Percentiles rank a stretch among this genome's conserved stretches.
phyloP scores from a whole-genome alignment of 257 asterid genomes.

The Apocynum venetum region DNA sequence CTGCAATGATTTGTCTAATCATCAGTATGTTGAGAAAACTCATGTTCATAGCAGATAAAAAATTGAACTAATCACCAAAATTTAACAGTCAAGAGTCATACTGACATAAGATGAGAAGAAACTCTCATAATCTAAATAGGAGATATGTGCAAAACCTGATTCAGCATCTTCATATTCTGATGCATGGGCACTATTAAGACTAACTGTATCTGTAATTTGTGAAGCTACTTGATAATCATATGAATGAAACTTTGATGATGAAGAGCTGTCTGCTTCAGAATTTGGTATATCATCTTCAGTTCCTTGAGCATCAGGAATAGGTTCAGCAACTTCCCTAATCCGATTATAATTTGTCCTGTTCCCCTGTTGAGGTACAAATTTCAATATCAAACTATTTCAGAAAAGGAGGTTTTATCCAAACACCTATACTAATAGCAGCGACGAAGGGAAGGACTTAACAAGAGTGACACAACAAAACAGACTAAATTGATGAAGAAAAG shows the following conservation, averaged over 20 bases:
- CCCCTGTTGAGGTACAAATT: conserved; percentile 49
- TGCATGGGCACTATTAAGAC: conserved; percentile 60
- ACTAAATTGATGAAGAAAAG: conserved; percentile 10
- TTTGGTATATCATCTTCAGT: conserved; percentile 40
- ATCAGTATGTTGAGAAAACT: conserved; percentile 22
- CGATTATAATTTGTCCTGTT: conserved; percentile 59
- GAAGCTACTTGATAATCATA: conserved; percentile 62
- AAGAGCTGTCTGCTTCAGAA: conserved; percentile 52
- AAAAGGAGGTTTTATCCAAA: background rate
- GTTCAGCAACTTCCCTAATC: conserved; percentile 42
- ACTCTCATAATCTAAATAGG: background rate
- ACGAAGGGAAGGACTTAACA: background rate
- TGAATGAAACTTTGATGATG: conserved; percentile 49
- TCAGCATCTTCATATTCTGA: conserved; percentile 89
- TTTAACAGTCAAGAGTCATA: background rate
- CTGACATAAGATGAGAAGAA: background rate
- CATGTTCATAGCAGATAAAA: background rate
- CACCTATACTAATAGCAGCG: background rate
- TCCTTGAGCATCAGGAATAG: conserved; percentile 38
- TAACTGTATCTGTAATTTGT: conserved; percentile 64
- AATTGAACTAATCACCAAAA: background rate
- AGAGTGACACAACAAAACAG: background rate
- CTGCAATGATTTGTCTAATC: conserved; percentile 41
- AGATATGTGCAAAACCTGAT: conserved; percentile 53
- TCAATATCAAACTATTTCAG: background rate